Conservation (phyloP, 176 grass and related monocot genomes). For the Dendrocalamus sinicus region DNA sequence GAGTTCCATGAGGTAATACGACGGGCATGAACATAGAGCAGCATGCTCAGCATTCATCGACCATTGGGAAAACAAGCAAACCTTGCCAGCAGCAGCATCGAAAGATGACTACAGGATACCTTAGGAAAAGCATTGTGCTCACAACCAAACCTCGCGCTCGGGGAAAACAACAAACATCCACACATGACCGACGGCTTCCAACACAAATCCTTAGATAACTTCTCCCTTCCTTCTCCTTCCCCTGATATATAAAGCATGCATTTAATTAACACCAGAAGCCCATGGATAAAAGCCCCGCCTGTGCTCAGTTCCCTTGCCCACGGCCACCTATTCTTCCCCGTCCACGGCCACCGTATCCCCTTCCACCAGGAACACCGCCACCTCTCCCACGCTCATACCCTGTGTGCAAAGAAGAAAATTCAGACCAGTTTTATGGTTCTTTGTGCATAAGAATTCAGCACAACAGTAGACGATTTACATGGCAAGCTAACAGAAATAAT, state of each 20-base stretch:
- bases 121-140: conserved; percentile 51
- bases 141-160: conserved; percentile 53
- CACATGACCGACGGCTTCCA: conserved; percentile 38
- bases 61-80: conserved; percentile 62
- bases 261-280: conserved; percentile 42
- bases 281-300: not conserved
- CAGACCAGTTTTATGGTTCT: not conserved
- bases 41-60: conserved; percentile 62
- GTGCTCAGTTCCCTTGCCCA: conserved; percentile 49
- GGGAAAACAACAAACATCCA: conserved; percentile 50
- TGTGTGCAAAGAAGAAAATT: conserved; percentile 11
- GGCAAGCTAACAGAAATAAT: not conserved
- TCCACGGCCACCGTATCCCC: conserved; percentile 61
- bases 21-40: conserved; percentile 63
- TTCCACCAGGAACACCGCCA: conserved; percentile 37
- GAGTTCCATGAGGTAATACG: conserved; percentile 39
- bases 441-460: not conserved
- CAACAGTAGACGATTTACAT: not conserved
- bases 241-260: conserved; percentile 62
- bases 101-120: conserved; percentile 56
- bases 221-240: conserved; percentile 31
- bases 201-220: conserved; percentile 55
- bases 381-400: conserved; percentile 58
- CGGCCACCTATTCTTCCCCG: conserved; percentile 61
- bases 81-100: conserved; percentile 43